These are phyloP conservation scores for Penstemon newberryi DNA, from an alignment of 257 asterid genomes.

Conservation along the genomic window DNA sequence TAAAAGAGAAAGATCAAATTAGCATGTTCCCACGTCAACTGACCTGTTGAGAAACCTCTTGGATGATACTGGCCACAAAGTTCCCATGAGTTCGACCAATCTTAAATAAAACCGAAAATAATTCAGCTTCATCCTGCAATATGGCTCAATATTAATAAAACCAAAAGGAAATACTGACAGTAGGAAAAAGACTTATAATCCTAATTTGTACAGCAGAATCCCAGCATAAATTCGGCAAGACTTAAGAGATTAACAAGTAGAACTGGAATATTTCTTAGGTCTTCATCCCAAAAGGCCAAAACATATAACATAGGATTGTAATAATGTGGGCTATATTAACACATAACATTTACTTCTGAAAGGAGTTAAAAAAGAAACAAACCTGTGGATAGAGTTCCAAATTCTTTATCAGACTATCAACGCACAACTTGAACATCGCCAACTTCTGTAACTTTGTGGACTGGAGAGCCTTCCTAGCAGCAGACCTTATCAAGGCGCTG, in stretches of 20 bases:
- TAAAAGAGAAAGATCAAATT: conserved; percentile 17
- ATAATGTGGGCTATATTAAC: conserved; percentile 13
- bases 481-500: conserved; percentile 60
- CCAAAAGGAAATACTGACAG: not conserved
- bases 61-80: conserved; percentile 50
- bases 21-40: conserved; percentile 29
- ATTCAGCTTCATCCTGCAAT: conserved; percentile 85
- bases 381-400: conserved; percentile 84
- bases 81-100: conserved; percentile 72
- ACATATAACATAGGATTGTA: conserved; percentile 1
- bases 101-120: conserved; percentile 48
- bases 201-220: conserved; percentile 1
- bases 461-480: conserved; percentile 58
- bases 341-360: conserved; percentile 18
- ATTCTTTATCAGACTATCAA: conserved; percentile 55
- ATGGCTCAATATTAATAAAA: conserved; percentile 15
- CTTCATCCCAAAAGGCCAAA: not conserved
- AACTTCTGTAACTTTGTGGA: conserved; percentile 52
- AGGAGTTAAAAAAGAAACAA: conserved; percentile 29
- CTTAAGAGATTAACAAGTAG: not conserved
- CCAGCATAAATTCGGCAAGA: not conserved
- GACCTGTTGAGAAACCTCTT: conserved; percentile 65
- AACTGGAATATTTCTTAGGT: conserved; percentile 3
- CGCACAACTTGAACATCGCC: conserved; percentile 58
- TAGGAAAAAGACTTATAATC: not conserved